Evolutionary conservation across 2,329 filamentous ascomycete genomes (phyloP).

Genomic region (Verticillium nubilum): DNA sequence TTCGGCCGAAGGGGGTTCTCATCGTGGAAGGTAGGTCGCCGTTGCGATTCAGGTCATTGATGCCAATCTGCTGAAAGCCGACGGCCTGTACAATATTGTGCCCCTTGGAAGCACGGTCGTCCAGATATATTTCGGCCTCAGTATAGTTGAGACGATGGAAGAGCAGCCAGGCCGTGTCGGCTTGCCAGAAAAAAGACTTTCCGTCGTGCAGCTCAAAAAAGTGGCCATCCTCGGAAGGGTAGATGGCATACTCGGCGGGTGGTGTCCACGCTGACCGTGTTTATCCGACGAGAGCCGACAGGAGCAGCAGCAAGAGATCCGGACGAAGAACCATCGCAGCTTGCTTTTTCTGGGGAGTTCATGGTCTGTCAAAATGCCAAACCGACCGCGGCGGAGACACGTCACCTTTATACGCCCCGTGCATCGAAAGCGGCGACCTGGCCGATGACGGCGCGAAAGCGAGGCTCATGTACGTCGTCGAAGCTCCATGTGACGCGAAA

Average conservation of each 20-base stretch:
- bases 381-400: not conserved
- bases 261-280: not conserved
- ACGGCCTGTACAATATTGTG: constrained; percentile 1
- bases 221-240: constrained; percentile 11
- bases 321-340: not conserved
- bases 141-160: constrained; percentile 1
- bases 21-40: constrained; percentile 8
- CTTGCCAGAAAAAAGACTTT: constrained; percentile 8
- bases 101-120: not conserved
- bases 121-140: not conserved
- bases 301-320: not conserved
- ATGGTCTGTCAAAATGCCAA: not conserved
- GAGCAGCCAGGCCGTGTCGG: constrained; percentile 6
- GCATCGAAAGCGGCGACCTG: not conserved
- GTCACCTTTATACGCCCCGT: not conserved
- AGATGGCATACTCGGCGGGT: not conserved
- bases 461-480: not conserved
- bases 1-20: constrained; percentile 8
- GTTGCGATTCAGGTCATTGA: constrained; percentile 6
- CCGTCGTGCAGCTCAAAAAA: constrained; percentile 3
- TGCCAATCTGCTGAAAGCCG: constrained; percentile 13
- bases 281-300: not conserved
- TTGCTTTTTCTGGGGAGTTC: not conserved
- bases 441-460: not conserved
- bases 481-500: not conserved